Percentiles rank a stretch among this genome's conserved stretches.
Evolutionary conservation across 805 yeast genomes (phyloP).

Genomic region (Zygosaccharomyces pseudorouxii): DNA sequence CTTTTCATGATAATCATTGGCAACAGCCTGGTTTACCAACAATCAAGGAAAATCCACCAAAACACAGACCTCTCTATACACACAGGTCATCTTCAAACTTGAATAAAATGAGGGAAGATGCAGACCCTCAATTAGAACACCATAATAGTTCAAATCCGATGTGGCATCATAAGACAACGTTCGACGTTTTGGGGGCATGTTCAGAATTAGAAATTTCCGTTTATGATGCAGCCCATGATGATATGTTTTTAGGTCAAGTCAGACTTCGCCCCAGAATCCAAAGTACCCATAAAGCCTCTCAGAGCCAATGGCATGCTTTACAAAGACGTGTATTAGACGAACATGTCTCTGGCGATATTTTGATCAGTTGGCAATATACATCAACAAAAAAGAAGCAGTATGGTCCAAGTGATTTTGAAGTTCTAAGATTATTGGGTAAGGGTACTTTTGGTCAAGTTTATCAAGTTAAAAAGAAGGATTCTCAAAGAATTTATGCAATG

Average conservation of each 20-base stretch:
- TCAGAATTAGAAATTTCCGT: slow-evolving; percentile 87
- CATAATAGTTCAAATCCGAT: slow-evolving; percentile 49
- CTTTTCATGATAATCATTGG: slow-evolving; percentile 18
- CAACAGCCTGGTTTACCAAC: slow-evolving; percentile 20
- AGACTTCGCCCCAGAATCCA: slow-evolving; percentile 58
- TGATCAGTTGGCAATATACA: slow-evolving; percentile 68
- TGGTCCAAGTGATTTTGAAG: slow-evolving; percentile 94
- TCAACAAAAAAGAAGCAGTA: slow-evolving; percentile 67
- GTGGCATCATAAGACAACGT: slow-evolving; percentile 90
- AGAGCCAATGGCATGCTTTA: slow-evolving; percentile 70
- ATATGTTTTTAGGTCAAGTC: slow-evolving; percentile 81
- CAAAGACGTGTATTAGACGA: slow-evolving; percentile 73
- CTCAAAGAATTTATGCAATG: slow-evolving; percentile 93
- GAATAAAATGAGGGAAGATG: slow-evolving; percentile 27
- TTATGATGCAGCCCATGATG: slow-evolving; percentile 79
- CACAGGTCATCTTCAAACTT: slow-evolving; percentile 44
- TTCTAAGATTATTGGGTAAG: slow-evolving; percentile 82
- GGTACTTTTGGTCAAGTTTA: slow-evolving; percentile 98
- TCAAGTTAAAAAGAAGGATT: slow-evolving; percentile 89
- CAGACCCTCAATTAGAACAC: slow-evolving; percentile 26
- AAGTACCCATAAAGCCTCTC: slow-evolving; percentile 33
- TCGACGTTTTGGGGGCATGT: slow-evolving; percentile 82
- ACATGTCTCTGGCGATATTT: slow-evolving; percentile 70
- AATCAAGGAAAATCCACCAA: slow-evolving; percentile 25
- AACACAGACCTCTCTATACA: slow-evolving; percentile 39